Evolutionary conservation across 1,139 yeast genomes (phyloP), one percentile per base, ranked within the genome.

Genomic region (Schizosaccharomyces versatilis): DNA sequence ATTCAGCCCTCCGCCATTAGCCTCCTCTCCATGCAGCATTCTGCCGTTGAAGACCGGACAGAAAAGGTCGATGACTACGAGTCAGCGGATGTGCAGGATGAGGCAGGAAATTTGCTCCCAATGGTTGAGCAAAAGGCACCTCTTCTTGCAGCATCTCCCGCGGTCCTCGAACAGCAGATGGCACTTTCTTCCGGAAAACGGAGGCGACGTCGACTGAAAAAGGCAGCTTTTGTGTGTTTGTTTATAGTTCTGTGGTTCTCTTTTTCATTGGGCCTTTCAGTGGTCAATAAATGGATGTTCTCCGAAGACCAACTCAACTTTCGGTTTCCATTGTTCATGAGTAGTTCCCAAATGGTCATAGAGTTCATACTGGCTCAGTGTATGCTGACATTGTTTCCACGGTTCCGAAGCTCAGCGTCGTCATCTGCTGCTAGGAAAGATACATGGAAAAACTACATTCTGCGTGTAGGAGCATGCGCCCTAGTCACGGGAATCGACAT

Each of bases 241-340:
- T 54, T 53, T 32, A 47, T 51, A 3, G 32, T 38, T 36, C 51
- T 36, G 15, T 56, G 61, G 61, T 61, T 59, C 53, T 40, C 57
- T 5, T 57, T 60, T 44, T 61, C 62, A 17, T 54, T 60, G 52
- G 52, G 56, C 6, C 54, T 61, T 7, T 61, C 63, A n/a, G 41
- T 61, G 41, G 90, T 90, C 70, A 90, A 90, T 71, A 90, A 88
- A 68, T 88, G 96, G 96, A 88, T 90, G 95, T 90, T 88, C 69
- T 88, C 93, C 48, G 65, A 67, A 53, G 73, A 67, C 65, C 84
- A 77, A 14, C 71, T 88, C 58, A 76, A 84, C 62, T 81, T 90
- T 64, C 76, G 78, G 53, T 90, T 78, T 65, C 98, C 98, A 1
- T 75, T 90, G 15, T 68, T 88, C 36, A 77, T 88, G 54, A 90